Conservation (phyloP, 2,329 filamentous ascomycete species). For the Fusarium sp. region DNA sequence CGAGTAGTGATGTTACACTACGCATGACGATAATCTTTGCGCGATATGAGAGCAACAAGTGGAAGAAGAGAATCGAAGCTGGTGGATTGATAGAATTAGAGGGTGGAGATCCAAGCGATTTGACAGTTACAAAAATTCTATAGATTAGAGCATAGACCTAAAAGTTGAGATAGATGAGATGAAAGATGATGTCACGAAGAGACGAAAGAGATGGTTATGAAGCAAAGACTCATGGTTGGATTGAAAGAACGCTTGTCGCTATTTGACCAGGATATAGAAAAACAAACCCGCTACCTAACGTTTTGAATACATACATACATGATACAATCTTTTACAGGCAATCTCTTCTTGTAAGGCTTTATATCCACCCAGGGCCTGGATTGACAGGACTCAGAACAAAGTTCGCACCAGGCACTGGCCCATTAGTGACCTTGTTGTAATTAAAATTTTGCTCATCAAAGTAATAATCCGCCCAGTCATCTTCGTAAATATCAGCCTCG, state of each 20-base stretch:
- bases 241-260: slow-evolving; percentile 23
- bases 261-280: slow-evolving; percentile 23
- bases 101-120: slow-evolving; percentile 54
- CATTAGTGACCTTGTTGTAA: not conserved
- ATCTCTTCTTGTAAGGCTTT: not conserved
- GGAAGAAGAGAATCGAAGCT: slow-evolving; percentile 76
- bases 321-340: slow-evolving; percentile 7
- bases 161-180: slow-evolving; percentile 22
- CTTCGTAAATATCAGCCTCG: slow-evolving; percentile 36
- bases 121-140: slow-evolving; percentile 63
- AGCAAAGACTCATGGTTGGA: slow-evolving; percentile 29
- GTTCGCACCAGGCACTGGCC: slow-evolving; percentile 13
- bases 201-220: slow-evolving; percentile 26
- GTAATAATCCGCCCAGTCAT: slow-evolving; percentile 47
- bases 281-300: slow-evolving; percentile 21
- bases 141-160: slow-evolving; percentile 41
- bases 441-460: slow-evolving; percentile 43
- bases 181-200: slow-evolving; percentile 24
- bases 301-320: slow-evolving; percentile 7
- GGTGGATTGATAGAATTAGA: slow-evolving; percentile 63
- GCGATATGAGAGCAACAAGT: slow-evolving; percentile 77
- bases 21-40: slow-evolving; percentile 81
- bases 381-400: slow-evolving; percentile 32
- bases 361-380: slow-evolving; percentile 41
- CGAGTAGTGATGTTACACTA: slow-evolving; percentile 64